phyloP scores from a whole-genome alignment of 1,284 basidiomycete genomes.

The Neotropicomus parvogracilis region DNA sequence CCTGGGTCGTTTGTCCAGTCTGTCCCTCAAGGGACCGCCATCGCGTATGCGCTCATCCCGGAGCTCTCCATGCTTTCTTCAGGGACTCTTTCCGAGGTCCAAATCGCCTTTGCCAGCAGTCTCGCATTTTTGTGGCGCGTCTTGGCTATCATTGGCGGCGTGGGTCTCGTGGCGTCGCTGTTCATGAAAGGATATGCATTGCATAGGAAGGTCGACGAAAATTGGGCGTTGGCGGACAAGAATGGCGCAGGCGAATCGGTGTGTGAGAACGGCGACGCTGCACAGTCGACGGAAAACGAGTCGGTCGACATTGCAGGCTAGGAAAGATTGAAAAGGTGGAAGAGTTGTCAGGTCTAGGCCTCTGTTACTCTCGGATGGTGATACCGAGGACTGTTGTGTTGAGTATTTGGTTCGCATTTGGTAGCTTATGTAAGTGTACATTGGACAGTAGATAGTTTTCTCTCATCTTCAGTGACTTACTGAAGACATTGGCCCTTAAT shows the following conservation, averaged over 20 bases:
- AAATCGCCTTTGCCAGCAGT: neutral
- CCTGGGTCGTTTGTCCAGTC: slow-evolving; percentile 21
- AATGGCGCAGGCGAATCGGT: neutral
- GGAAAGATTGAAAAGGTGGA: too few species aligned
- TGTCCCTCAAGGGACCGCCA: slow-evolving; percentile 9
- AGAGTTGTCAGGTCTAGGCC: too few species aligned
- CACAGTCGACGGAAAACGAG: too few species aligned
- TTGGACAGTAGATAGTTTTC: too few species aligned
- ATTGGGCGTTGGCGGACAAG: neutral
- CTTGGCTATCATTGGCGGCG: neutral
- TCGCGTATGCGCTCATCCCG: slow-evolving; percentile 12
- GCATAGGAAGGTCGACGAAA: neutral
- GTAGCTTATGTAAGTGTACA: too few species aligned
- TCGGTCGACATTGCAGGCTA: too few species aligned
- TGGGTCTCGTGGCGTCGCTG: neutral
- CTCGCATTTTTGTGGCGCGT: neutral
- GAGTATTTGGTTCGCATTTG: too few species aligned
- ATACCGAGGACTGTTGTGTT: too few species aligned
- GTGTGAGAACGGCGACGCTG: neutral
- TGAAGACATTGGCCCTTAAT: too few species aligned
- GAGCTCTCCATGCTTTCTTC: neutral
- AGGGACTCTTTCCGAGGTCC: neutral
- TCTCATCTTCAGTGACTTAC: too few species aligned
- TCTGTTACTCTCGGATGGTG: too few species aligned
- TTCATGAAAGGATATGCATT: slow-evolving; percentile 6